Percentiles rank a stretch among this genome's conserved stretches.
Conservation (phyloP, 257 asterid species). For the Nicotiana obtusifolia region DNA sequence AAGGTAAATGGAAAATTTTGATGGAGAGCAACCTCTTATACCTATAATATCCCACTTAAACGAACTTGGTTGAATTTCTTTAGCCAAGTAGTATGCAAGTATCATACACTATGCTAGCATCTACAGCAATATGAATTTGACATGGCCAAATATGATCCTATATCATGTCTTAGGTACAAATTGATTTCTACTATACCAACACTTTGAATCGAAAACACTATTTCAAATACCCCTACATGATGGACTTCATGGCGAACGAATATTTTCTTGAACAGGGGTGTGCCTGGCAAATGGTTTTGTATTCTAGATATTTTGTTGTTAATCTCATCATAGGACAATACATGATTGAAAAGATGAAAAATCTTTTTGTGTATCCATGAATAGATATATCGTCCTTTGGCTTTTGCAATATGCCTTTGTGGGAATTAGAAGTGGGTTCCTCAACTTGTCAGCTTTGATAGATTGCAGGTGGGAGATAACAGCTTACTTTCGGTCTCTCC, state of each 20-base stretch:
- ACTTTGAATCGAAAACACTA: neutral
- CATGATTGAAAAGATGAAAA: neutral
- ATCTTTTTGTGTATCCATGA: neutral
- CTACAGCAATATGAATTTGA: neutral
- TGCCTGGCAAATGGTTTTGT: neutral
- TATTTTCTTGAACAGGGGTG: neutral
- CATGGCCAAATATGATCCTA: neutral
- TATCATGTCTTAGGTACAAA: neutral
- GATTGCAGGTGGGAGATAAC: constrained; percentile 96
- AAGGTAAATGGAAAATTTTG: neutral
- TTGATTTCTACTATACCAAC: neutral
- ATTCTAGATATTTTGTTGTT: neutral
- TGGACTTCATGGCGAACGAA: neutral
- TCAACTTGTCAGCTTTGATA: constrained; percentile 13
- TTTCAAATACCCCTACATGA: neutral
- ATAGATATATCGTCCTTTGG: neutral
- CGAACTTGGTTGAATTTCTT: neutral
- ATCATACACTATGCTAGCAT: neutral
- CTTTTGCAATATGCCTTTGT: neutral
- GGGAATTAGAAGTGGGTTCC: neutral
- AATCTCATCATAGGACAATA: neutral
- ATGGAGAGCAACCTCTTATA: neutral
- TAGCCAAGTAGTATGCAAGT: neutral
- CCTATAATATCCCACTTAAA: neutral
- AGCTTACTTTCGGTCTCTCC: constrained; percentile 61